phyloP scores from a whole-genome alignment of 495 filamentous ascomycete species.

The Tuber melanosporum region DNA sequence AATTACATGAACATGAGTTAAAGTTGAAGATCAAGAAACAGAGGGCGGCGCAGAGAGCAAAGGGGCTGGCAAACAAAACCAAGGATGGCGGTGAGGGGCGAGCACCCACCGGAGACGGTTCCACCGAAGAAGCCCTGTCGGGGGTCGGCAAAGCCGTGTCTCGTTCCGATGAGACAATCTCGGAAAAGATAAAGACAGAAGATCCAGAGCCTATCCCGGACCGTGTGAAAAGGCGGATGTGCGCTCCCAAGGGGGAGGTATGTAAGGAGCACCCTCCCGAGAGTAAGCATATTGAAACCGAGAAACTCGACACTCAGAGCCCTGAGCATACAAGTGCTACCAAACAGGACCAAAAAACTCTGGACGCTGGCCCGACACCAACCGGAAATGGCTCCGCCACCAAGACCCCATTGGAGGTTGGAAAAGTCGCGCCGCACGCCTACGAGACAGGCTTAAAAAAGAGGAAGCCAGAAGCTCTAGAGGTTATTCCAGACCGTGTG shows the following conservation, averaged over 20 bases:
- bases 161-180: background rate
- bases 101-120: background rate
- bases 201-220: background rate
- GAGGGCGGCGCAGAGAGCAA: background rate
- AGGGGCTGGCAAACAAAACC: background rate
- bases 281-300: background rate
- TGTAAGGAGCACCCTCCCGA: background rate
- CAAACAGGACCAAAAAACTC: background rate
- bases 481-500: background rate
- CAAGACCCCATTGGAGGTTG: background rate
- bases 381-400: background rate
- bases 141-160: background rate
- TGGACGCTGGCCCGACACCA: background rate
- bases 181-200: background rate
- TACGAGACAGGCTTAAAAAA: background rate
- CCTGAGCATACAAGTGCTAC: background rate
- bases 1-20: background rate
- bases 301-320: background rate
- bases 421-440: fast-evolving
- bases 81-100: background rate
- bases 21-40: background rate
- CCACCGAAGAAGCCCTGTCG: background rate
- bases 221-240: background rate
- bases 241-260: background rate
- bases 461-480: background rate